phyloP scores from a whole-genome alignment of 2,329 filamentous ascomycete species.

The Fusarium sp. region DNA sequence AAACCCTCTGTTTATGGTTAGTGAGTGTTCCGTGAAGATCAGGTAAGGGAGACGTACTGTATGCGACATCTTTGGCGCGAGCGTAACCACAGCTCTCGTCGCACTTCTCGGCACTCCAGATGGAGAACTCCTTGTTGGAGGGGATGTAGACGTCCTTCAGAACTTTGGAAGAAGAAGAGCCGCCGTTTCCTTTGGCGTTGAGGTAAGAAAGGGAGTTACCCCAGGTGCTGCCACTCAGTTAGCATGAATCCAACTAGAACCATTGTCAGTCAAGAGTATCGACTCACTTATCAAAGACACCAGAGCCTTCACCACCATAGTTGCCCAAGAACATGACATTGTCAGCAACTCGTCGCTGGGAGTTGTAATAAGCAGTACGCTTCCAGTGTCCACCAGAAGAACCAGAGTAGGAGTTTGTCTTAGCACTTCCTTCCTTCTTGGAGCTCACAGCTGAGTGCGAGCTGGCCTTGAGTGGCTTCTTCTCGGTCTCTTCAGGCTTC shows the following conservation, averaged over 20 bases:
- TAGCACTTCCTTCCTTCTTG: slow-evolving; percentile 15
- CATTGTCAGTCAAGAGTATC: background rate
- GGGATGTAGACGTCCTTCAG: slow-evolving; percentile 54
- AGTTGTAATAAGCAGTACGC: slow-evolving; percentile 59
- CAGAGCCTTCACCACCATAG: slow-evolving; percentile 57
- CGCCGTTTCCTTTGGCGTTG: slow-evolving; percentile 54
- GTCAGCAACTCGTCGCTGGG: slow-evolving; percentile 52
- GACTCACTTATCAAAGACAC: slow-evolving; percentile 58
- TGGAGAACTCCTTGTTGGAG: slow-evolving; percentile 59
- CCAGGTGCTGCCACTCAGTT: slow-evolving; percentile 50
- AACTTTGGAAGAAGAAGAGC: slow-evolving; percentile 53
- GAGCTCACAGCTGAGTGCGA: slow-evolving; percentile 25
- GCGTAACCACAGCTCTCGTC: slow-evolving; percentile 56
- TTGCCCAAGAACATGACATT: slow-evolving; percentile 63
- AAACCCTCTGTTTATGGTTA: slow-evolving; percentile 69
- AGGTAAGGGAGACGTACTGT: slow-evolving; percentile 50
- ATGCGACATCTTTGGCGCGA: slow-evolving; percentile 57
- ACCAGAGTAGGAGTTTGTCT: slow-evolving; percentile 23
- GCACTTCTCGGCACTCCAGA: slow-evolving; percentile 59
- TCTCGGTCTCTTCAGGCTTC: background rate
- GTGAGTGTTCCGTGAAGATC: background rate
- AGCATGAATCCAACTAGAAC: background rate
- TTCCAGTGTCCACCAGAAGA: slow-evolving; percentile 50
- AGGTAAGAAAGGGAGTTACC: slow-evolving; percentile 61
- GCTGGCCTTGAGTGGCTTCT: slow-evolving; percentile 10